Evolutionary conservation across 1,284 basidiomycete genomes (phyloP).

Genomic region (Microbotryomycetes sp.): DNA sequence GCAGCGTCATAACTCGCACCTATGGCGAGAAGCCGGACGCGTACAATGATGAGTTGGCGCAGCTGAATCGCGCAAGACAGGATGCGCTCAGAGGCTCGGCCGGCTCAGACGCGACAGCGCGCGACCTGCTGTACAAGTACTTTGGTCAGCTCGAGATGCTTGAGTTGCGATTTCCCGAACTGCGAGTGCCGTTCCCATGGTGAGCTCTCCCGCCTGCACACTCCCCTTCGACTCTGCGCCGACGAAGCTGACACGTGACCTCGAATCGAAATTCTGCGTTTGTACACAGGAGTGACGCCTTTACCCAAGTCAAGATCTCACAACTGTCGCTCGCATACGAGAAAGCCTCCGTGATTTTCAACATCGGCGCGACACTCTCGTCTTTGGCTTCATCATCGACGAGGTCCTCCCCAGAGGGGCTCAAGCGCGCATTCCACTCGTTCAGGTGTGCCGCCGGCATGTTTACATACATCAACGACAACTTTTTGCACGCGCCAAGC

Average conservation of each 20-base stretch:
- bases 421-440: conserved; percentile 90
- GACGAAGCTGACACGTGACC: too few relatives aligned
- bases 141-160: conserved; percentile 98
- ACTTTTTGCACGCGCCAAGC: conserved; percentile 97
- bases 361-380: conserved; percentile 89
- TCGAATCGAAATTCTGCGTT: neutral
- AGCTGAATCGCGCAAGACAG: conserved; percentile 81
- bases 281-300: conserved; percentile 69
- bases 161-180: conserved; percentile 92
- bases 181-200: conserved; percentile 91
- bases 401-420: conserved; percentile 80
- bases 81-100: conserved; percentile 87
- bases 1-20: conserved; percentile 75
- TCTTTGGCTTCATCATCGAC: conserved; percentile 76
- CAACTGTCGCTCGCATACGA: conserved; percentile 97
- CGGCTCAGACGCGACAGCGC: conserved; percentile 81
- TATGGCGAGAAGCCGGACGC: conserved; percentile 89
- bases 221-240: neutral
- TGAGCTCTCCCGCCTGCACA: conserved; percentile 33
- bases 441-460: conserved; percentile 90
- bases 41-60: conserved; percentile 73
- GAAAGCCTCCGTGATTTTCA: conserved; percentile 96
- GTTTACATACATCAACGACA: conserved; percentile 98
- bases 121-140: conserved; percentile 97
- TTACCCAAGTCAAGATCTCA: conserved; percentile 79